phyloP scores from a whole-genome alignment of 2,329 filamentous ascomycete species.

The Ascomycota sp. region DNA sequence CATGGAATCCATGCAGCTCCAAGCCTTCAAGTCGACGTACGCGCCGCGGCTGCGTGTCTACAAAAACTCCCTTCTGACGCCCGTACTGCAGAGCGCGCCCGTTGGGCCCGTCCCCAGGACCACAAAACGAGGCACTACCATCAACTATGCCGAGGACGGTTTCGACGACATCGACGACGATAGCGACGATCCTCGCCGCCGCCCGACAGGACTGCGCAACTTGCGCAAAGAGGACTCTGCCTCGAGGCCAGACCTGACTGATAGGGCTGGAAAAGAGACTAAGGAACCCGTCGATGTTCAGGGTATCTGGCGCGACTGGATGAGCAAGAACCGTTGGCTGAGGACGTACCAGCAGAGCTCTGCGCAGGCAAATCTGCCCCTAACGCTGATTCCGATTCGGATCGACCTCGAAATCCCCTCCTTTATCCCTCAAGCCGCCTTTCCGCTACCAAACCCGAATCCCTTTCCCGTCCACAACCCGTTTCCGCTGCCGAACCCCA shows the following conservation, averaged over 20 bases:
- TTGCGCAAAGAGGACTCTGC: constrained; percentile 55
- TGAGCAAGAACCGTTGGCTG: constrained; percentile 47
- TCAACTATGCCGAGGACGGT: constrained; percentile 92
- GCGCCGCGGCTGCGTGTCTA: constrained; percentile 78
- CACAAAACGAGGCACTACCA: constrained; percentile 91
- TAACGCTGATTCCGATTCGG: constrained; percentile 84
- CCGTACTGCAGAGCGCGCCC: constrained; percentile 53
- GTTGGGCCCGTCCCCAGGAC: constrained; percentile 52
- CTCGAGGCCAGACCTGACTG: constrained; percentile 40
- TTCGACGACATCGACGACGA: constrained; percentile 63
- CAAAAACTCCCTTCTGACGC: constrained; percentile 77
- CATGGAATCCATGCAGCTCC: constrained; percentile 38
- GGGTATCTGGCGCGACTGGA: constrained; percentile 90
- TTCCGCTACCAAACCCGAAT: no score
- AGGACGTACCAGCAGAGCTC: constrained; percentile 39
- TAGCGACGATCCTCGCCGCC: constrained; percentile 55
- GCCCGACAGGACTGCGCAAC: constrained; percentile 68
- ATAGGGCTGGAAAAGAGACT: constrained; percentile 71
- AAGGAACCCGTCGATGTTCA: constrained; percentile 62
- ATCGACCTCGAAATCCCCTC: constrained; percentile 85
- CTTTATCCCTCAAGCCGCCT: constrained; percentile 45
- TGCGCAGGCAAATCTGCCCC: constrained; percentile 54
- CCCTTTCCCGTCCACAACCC: no score
- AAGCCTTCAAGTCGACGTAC: constrained; percentile 81
- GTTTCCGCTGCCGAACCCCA: constrained; percentile 40